Conservation (phyloP, 2,329 filamentous ascomycete genomes). For the Byssothecium circinans region DNA sequence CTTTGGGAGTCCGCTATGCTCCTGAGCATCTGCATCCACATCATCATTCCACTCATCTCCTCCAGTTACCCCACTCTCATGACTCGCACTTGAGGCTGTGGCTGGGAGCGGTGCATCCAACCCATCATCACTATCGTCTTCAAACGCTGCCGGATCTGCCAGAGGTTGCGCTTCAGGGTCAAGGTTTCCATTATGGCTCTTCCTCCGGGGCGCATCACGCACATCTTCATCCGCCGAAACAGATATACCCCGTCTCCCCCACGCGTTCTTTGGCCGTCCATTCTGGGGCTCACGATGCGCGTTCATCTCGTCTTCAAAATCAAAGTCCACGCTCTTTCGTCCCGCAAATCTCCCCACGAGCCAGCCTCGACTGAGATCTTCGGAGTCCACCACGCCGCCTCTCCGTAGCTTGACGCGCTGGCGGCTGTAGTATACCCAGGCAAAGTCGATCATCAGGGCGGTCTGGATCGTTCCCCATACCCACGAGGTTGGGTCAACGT, state of each 20-base stretch:
- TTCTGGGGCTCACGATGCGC: slow-evolving; percentile 45
- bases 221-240: slow-evolving; percentile 61
- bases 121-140: slow-evolving; percentile 48
- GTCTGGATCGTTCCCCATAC: slow-evolving; percentile 90
- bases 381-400: slow-evolving; percentile 85
- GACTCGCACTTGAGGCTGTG: slow-evolving; percentile 12
- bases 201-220: slow-evolving; percentile 34
- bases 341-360: slow-evolving; percentile 78
- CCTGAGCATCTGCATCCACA: slow-evolving; percentile 37
- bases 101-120: slow-evolving; percentile 38
- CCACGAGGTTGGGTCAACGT: slow-evolving; percentile 72
- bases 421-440: slow-evolving; percentile 93
- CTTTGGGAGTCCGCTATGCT: slow-evolving; percentile 28
- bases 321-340: slow-evolving; percentile 51
- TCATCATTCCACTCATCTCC: slow-evolving; percentile 47
- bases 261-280: slow-evolving; percentile 47
- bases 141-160: slow-evolving; percentile 51
- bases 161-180: slow-evolving; percentile 44
- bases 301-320: slow-evolving; percentile 64
- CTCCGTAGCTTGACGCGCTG: slow-evolving; percentile 91
- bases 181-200: slow-evolving; percentile 15
- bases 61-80: slow-evolving; percentile 36
- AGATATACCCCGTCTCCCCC: slow-evolving; percentile 61
- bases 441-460: slow-evolving; percentile 87
- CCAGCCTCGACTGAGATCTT: slow-evolving; percentile 85